These are phyloP conservation scores for Diaporthe citrichinensis DNA, from an alignment of 2,329 filamentous ascomycete genomes.

Conservation along the genomic window DNA sequence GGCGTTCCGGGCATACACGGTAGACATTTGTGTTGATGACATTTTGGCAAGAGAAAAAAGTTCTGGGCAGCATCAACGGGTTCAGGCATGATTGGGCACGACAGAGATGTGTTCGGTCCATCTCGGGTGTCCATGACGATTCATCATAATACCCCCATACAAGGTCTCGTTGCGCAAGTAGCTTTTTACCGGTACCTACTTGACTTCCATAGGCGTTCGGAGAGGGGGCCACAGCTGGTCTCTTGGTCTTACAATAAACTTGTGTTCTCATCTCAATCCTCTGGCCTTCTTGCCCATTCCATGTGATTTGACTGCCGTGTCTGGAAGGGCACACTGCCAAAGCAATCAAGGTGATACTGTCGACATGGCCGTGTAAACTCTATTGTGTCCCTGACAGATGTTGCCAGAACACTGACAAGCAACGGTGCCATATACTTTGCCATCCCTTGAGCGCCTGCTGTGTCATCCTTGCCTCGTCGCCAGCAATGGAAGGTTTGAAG, in stretches of 20 bases:
- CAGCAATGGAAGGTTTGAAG: neutral
- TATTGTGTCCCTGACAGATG: neutral
- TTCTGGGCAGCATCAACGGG: conserved; percentile 40
- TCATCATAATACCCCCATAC: conserved; percentile 41
- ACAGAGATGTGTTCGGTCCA: conserved; percentile 27
- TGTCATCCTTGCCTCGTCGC: neutral
- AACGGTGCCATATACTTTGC: neutral
- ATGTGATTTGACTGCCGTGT: neutral
- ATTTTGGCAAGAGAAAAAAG: conserved; percentile 41
- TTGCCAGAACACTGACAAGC: neutral
- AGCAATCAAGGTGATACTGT: neutral
- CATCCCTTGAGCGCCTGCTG: neutral
- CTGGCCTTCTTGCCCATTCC: no score
- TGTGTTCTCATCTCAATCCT: neutral
- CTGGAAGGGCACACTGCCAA: no score
- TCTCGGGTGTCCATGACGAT: conserved; percentile 37
- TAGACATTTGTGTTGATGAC: conserved; percentile 36
- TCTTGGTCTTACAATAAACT: conserved; percentile 31
- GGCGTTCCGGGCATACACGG: conserved; percentile 32
- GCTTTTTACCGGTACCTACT: conserved; percentile 25
- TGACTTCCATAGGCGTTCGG: conserved; percentile 30
- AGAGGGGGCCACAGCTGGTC: conserved; percentile 16
- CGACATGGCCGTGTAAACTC: neutral
- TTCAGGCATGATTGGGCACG: conserved; percentile 38
- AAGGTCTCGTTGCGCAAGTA: conserved; percentile 36